Conservation (phyloP, 2,329 filamentous ascomycete species). For the Bertia moriformis region DNA sequence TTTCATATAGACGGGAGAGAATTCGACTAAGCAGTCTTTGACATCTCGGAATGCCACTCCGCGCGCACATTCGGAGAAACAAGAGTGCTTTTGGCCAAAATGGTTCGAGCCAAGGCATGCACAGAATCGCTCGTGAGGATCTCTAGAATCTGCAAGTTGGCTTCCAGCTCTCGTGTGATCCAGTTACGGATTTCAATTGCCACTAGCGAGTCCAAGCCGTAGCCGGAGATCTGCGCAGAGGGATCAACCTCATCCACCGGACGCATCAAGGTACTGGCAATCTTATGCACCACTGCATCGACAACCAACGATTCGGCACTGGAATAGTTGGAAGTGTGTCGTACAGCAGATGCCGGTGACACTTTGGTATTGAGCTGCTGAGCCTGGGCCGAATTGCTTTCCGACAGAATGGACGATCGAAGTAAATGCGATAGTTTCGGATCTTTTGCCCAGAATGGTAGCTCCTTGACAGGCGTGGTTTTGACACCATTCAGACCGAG, state of each 20-base stretch:
- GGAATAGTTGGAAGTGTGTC: conserved; percentile 2
- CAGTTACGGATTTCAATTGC: conserved; percentile 7
- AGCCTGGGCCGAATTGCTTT: too few relatives aligned
- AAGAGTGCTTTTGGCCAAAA: conserved; percentile 5
- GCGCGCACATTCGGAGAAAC: too few relatives aligned
- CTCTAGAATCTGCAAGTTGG: conserved; percentile 5
- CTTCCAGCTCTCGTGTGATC: conserved; percentile 6
- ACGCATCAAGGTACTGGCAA: conserved; percentile 1
- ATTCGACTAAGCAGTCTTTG: too few relatives aligned
- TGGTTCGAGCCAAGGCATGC: conserved; percentile 3
- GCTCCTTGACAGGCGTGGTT: neutral
- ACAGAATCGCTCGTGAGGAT: conserved; percentile 5
- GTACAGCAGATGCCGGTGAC: conserved; percentile 4
- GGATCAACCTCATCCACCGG: neutral
- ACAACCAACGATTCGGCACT: conserved; percentile 4
- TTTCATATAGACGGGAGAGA: too few relatives aligned
- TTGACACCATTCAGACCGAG: neutral
- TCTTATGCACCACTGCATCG: conserved; percentile 5
- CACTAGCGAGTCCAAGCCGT: conserved; percentile 6
- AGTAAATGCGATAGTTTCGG: neutral
- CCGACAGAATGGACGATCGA: neutral
- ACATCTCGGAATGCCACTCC: too few relatives aligned
- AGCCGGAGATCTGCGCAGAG: conserved; percentile 3
- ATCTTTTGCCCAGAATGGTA: neutral
- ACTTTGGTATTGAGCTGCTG: neutral